Evolutionary conservation across 2,329 filamentous ascomycete genomes (phyloP), one percentile per base, ranked within the genome.

Genomic region (Venturia oleaginea): DNA sequence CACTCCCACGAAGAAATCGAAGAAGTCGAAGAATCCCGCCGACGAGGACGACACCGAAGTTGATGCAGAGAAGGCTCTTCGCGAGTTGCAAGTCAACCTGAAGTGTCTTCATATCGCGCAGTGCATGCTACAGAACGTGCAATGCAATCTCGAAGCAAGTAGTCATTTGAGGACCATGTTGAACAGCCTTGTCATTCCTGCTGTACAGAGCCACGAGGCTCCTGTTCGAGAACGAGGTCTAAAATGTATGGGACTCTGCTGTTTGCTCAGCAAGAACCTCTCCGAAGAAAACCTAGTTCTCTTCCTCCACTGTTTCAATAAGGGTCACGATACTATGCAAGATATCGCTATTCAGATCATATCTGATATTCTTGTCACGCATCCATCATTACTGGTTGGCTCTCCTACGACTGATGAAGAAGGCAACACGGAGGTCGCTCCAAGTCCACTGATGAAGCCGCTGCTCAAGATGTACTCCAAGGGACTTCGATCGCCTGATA

Each of bases 21-120:
- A 70, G 57, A 68, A 63, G 64, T 78, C 75, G 59, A 77, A 71
- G 67, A 78, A 75, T 67, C 76, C 73, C 48, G 38, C 37, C 34
- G 38, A 60, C 15, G 43, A 77, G 70, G 71, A 80, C 59, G 83
- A 78, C 61, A 86, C 88, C 65, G 88, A 90, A 69, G 85, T 87
- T 67, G 82, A 85, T 62, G 83, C 85, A 68, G 81, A 81, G 59
- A 95, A 92, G 77, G 91, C 90, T 1, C 86, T 97, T 68, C 87
- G 86, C 68, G 92, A 97, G 76, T 94, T 97, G 72, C 87, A 97
- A 80, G 89, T 97, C 74, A 97, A 97, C 79, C 92, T 97, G 85
- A 97, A 97, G 78, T 97, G 94, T 75, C 82, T 99, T 67, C 90
- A 97, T 73, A 97, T 99, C 69, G 92, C 95, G 32, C 91, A 97